Base-by-base conservation (phyloP, 2,329 filamentous ascomycete species). In the Ceratocystiopsis brevicomis region DNA sequence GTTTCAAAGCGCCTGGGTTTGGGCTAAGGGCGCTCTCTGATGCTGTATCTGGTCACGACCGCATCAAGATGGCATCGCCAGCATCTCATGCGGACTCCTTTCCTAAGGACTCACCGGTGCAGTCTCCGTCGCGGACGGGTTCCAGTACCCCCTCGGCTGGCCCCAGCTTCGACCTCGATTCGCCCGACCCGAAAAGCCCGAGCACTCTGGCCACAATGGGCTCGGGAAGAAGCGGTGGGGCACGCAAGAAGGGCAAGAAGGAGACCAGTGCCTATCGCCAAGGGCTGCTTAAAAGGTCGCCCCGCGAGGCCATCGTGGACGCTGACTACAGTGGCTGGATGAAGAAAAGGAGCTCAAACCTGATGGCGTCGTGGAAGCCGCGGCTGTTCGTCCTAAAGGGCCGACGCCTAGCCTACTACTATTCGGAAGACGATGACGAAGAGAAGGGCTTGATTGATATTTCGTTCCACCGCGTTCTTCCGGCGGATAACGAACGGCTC, bases 251-350 rank as follows among this genome's bases (percentile, higher is more conserved):
- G 61, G 75, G 77, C 42, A 98, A 98, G 65, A 92, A 96, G 57
- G 79, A 85, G 45, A 98, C 90, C 0, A 95, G 87, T 54, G 90
- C 90, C 1, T 98, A 96, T 60, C 83, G 78, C 16, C 79, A 83
- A 30, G 90, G 90, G 0, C 64, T 96, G 37, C 72, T 82, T 52
- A 86, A 87, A 59, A 81, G 88, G 47, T 64, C 73, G 0, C 90
- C 90, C 0, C 68, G 76, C 44, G 84, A 94, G 56, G 86, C 88
- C 47, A 90, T 94, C 60, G 65, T 76, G 48, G 77, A 76, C 48
- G 88, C 85, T 44, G 88, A 98, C 56, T 96, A 94, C 58, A 88
- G 80, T 54, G 90, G 90, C 1, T 98, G 90, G 90, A 98, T 98
- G 90, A 96, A 90, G 68, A 98, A 98, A 70, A 87, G 92, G 61